Evolutionary conservation across 2,329 filamentous ascomycete genomes (phyloP), one percentile per base, ranked within the genome.

Genomic region (Mollisia scopiformis): DNA sequence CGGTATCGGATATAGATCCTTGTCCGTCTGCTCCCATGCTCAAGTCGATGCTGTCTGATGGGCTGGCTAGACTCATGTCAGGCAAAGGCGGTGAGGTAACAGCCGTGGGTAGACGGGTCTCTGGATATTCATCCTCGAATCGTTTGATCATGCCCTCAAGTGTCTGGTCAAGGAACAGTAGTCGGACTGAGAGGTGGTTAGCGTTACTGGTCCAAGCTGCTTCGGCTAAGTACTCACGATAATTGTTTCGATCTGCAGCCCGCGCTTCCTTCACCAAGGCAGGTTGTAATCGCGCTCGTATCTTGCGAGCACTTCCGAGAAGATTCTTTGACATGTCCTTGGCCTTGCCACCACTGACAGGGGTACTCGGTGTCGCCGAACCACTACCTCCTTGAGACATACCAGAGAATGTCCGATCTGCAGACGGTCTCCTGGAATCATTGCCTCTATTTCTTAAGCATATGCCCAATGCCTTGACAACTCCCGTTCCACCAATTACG

Each of bases 41-140:
- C 3, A 65, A 33, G n/a, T 67, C 62, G 19, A 62, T 6, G 7
- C 71, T 75, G 62, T 84, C 82, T 35, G 62, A 66, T 58, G 68
- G 69, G 61, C 63, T 70, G 19, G 39, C 61, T 39, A 51, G 61
- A 14, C 33, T 39, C 28, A 57, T 35, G 28, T 65, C 64, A 6
- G 47, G 61, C 37, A 64, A 53, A 43, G 68, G 63, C 58, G 68
- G 61, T 43, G 67, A 64, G 25, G 56, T 59, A 28, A 57, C 62
- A 25, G 57, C 51, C 6, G 58, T 30, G 27, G 62, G 69, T 30
- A 74, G 64, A 35, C 92, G 87, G 0, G 91, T 96, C 72, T 98
- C 94, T 0, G 95, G 95, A 70, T 93, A 98, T 75, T 98, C 94
- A 73, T 96, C 91, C 75, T 98, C 95, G 73, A 98, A 99, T 28